Evolutionary conservation across 129 eudicot genomes (phyloP).

Genomic region (Helichrysum umbraculigerum): DNA sequence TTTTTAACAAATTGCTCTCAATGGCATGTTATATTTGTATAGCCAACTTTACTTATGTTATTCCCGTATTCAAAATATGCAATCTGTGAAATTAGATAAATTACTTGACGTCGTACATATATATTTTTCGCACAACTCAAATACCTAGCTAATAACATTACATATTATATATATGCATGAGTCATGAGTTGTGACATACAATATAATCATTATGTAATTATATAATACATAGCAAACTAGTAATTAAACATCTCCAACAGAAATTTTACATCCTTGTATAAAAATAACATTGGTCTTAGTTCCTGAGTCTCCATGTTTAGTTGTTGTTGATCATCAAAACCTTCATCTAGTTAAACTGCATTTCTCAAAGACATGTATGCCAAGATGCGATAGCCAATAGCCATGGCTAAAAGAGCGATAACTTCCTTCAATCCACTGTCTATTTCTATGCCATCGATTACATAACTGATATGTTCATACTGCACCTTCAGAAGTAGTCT

Average conservation of each 20-base stretch:
- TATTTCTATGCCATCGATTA: constrained; percentile 53
- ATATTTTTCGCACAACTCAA: too few species aligned
- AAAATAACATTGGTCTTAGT: neutral
- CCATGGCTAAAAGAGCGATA: constrained; percentile 63
- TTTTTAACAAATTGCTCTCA: too few species aligned
- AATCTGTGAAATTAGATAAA: too few species aligned
- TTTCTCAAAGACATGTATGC: constrained; percentile 75
- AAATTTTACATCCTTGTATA: neutral
- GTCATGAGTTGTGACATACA: neutral
- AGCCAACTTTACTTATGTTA: too few species aligned
- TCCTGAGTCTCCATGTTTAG: neutral
- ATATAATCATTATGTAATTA: neutral
- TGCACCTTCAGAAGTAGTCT: constrained; percentile 90
- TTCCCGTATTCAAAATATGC: too few species aligned
- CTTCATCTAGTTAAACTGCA: constrained; percentile 35
- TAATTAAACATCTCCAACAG: too few species aligned
- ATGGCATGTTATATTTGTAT: too few species aligned
- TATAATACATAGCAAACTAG: neutral
- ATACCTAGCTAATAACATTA: too few species aligned
- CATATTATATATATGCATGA: neutral
- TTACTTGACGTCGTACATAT: too few species aligned
- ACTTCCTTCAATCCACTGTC: constrained; percentile 76
- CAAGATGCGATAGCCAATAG: constrained; percentile 77
- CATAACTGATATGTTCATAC: constrained; percentile 57
- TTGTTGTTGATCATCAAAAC: constrained; percentile 21